Evolutionary conservation across 768 basidiomycete species (phyloP).

Genomic region (Naematelia encephala): DNA sequence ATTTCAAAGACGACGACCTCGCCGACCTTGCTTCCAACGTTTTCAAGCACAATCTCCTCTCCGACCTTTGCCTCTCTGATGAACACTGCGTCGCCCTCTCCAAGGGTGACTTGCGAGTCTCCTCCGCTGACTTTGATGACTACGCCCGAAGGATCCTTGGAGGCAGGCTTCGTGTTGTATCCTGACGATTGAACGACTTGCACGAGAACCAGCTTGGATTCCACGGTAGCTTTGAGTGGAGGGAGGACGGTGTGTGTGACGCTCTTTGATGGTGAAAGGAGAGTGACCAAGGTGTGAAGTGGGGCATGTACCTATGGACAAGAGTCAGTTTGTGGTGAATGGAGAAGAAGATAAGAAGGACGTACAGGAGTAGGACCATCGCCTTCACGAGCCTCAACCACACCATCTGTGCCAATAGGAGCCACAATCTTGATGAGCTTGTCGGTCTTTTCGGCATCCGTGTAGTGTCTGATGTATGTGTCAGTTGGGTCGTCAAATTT

Average conservation of each 20-base stretch:
- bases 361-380: conserved; percentile 72
- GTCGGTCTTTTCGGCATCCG: conserved; percentile 75
- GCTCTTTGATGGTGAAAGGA: conserved; percentile 61
- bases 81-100: conserved; percentile 87
- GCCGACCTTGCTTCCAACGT: conserved; percentile 63
- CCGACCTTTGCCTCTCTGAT: conserved; percentile 56
- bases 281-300: conserved; percentile 62
- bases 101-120: conserved; percentile 58
- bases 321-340: neutral
- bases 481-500: conserved; percentile 1
- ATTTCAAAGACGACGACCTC: conserved; percentile 81
- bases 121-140: conserved; percentile 57
- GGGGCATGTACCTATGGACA: conserved; percentile 40
- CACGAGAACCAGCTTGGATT: conserved; percentile 65
- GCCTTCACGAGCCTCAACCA: conserved; percentile 63
- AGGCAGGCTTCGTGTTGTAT: conserved; percentile 61
- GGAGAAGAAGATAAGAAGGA: conserved; percentile 12
- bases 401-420: conserved; percentile 61
- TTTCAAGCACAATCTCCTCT: conserved; percentile 55
- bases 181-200: conserved; percentile 84
- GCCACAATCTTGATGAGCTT: conserved; percentile 72
- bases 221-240: conserved; percentile 13
- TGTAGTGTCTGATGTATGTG: conserved; percentile 59
- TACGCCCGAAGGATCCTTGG: conserved; percentile 54
- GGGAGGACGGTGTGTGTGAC: conserved; percentile 58